phyloP scores from a whole-genome alignment of 2,329 filamentous ascomycete genomes.

The Xenoacremonium recifei region DNA sequence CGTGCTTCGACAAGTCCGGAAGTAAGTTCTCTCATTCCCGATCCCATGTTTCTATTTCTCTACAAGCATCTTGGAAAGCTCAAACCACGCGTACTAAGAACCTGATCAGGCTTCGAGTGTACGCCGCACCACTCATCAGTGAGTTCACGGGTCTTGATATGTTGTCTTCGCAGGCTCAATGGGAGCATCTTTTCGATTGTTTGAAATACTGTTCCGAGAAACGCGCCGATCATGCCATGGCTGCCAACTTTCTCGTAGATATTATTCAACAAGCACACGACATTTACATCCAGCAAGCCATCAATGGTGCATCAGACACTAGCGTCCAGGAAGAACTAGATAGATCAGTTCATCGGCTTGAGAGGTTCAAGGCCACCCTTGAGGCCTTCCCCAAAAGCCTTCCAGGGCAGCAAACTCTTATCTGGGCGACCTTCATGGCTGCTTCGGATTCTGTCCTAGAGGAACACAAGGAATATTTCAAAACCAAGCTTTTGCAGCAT shows the following conservation, averaged over 20 bases:
- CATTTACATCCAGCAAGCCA: neutral
- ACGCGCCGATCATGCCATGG: slow-evolving; percentile 9
- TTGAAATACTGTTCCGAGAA: slow-evolving; percentile 55
- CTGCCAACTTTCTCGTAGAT: slow-evolving; percentile 4
- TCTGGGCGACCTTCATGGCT: slow-evolving; percentile 25
- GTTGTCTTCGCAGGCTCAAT: slow-evolving; percentile 13
- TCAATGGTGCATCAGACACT: slow-evolving; percentile 5
- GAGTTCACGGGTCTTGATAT: too few species aligned
- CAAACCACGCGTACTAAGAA: slow-evolving; percentile 29
- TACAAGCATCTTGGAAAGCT: slow-evolving; percentile 14
- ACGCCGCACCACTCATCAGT: slow-evolving; percentile 19
- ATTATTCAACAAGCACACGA: slow-evolving; percentile 13
- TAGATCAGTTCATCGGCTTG: too few species aligned
- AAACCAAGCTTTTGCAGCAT: slow-evolving; percentile 12
- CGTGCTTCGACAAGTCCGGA: slow-evolving; percentile 17
- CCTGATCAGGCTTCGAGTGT: too few species aligned
- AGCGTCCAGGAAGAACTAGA: too few species aligned
- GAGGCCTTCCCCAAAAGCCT: slow-evolving; percentile 15
- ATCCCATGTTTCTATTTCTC: slow-evolving; percentile 1
- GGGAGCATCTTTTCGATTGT: slow-evolving; percentile 11
- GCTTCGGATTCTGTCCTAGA: slow-evolving; percentile 16
- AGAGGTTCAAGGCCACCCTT: slow-evolving; percentile 19
- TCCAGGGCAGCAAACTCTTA: slow-evolving; percentile 18
- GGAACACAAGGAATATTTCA: slow-evolving; percentile 19
- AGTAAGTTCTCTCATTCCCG: slow-evolving; percentile 13